Evolutionary conservation across 441 rosid species (phyloP).

Genomic region (Erysimum cheiri): DNA sequence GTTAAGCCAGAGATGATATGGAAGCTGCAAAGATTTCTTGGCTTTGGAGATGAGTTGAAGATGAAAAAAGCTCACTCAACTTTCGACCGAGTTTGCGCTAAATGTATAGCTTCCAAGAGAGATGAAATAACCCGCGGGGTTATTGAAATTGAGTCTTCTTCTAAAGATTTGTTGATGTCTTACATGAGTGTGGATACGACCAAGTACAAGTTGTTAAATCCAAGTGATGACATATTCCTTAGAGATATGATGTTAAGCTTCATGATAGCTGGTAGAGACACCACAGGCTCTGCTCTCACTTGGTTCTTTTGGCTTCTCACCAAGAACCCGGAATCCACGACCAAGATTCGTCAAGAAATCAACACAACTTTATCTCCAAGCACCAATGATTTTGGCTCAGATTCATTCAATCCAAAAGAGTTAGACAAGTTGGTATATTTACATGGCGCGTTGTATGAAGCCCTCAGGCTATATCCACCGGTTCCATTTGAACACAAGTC

Average conservation of each 20-base stretch:
- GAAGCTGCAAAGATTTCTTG: slow-evolving; percentile 32
- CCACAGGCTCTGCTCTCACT: slow-evolving; percentile 33
- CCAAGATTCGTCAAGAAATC: slow-evolving; percentile 34
- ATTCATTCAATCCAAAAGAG: neutral
- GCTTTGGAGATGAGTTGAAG: slow-evolving; percentile 34
- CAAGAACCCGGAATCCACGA: neutral
- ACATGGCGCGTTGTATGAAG: slow-evolving; percentile 29
- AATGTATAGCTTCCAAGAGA: slow-evolving; percentile 34
- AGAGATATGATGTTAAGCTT: slow-evolving; percentile 39
- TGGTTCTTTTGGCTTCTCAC: slow-evolving; percentile 36
- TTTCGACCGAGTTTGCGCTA: slow-evolving; percentile 25
- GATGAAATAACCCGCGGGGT: neutral
- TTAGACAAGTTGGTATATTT: slow-evolving; percentile 24
- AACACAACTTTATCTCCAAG: slow-evolving; percentile 9
- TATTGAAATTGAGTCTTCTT: slow-evolving; percentile 10
- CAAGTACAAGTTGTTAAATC: slow-evolving; percentile 29
- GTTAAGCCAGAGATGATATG: slow-evolving; percentile 28
- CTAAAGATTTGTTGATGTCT: slow-evolving; percentile 33
- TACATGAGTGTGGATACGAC: slow-evolving; percentile 10
- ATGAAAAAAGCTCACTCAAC: slow-evolving; percentile 22
- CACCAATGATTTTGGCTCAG: neutral
- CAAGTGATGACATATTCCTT: slow-evolving; percentile 20
- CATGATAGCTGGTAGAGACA: slow-evolving; percentile 37
- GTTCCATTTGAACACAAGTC: slow-evolving; percentile 38
- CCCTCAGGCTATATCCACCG: slow-evolving; percentile 32